Evolutionary conservation across 257 asterid genomes (phyloP).

Genomic region (Fraxinus pennsylvanica): DNA sequence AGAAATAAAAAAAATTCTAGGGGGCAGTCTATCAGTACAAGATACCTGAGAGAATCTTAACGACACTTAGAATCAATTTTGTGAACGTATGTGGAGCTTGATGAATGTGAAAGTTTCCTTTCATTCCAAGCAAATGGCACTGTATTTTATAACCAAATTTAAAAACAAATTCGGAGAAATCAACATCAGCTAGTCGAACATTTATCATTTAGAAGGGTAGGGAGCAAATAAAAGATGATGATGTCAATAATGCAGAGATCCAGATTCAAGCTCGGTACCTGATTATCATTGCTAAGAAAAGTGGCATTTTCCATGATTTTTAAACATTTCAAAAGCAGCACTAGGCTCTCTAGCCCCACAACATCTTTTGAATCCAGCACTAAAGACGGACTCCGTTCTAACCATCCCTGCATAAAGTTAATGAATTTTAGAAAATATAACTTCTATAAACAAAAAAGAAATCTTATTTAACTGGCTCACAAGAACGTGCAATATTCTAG

Average conservation of each 20-base stretch:
- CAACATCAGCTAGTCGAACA: background rate
- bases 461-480: background rate
- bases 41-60: slow-evolving; percentile 76
- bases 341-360: slow-evolving; percentile 52
- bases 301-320: slow-evolving; percentile 81
- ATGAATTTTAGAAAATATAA: slow-evolving; percentile 9
- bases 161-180: slow-evolving; percentile 17
- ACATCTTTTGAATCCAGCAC: slow-evolving; percentile 39
- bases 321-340: slow-evolving; percentile 66
- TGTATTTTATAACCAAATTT: slow-evolving; percentile 30
- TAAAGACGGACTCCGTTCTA: slow-evolving; percentile 41
- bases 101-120: slow-evolving; percentile 56
- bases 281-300: slow-evolving; percentile 69
- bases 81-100: slow-evolving; percentile 59
- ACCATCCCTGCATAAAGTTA: slow-evolving; percentile 53
- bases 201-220: background rate
- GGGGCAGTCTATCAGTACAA: background rate
- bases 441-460: slow-evolving; percentile 2
- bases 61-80: slow-evolving; percentile 60
- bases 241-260: background rate
- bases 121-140: slow-evolving; percentile 82
- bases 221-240: slow-evolving; percentile 2
- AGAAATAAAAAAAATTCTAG: background rate
- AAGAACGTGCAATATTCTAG: background rate
- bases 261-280: slow-evolving; percentile 44